Conservation (phyloP, 371 early-diverging fungal species). For the Umbelopsis sp. region DNA sequence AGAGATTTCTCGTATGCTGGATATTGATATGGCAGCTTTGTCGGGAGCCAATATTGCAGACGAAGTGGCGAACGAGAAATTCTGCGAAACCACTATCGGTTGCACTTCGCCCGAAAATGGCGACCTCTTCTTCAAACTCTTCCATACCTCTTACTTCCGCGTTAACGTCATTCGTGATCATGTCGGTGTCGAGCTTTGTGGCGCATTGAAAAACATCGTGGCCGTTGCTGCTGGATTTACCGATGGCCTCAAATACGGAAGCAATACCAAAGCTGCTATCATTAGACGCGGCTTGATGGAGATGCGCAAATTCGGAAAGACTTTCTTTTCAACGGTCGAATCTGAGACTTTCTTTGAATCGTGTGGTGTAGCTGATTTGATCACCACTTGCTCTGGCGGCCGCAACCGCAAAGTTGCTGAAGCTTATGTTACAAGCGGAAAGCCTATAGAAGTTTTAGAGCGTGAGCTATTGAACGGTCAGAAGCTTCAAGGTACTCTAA, state of each 20-base stretch:
- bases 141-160: constrained; percentile 89
- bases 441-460: constrained; percentile 91
- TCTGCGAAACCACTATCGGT: constrained; percentile 97
- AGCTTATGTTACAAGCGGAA: constrained; percentile 86
- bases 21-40: constrained; percentile 81
- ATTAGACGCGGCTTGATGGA: constrained; percentile 97
- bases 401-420: constrained; percentile 96
- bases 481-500: constrained; percentile 97
- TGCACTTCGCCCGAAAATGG: constrained; percentile 74
- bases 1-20: constrained; percentile 79
- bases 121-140: constrained; percentile 77
- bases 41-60: constrained; percentile 99
- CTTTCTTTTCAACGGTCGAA: constrained; percentile 77
- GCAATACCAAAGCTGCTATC: constrained; percentile 98
- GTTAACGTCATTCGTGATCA: constrained; percentile 87
- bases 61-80: constrained; percentile 94
- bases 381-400: constrained; percentile 97
- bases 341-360: constrained; percentile 96
- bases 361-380: constrained; percentile 94
- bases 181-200: constrained; percentile 96
- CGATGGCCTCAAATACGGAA: constrained; percentile 82
- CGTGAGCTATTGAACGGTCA: constrained; percentile 93
- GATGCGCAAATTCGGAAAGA: constrained; percentile 92
- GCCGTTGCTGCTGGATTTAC: constrained; percentile 98
- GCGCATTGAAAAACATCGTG: constrained; percentile 98